Conservation (phyloP, 805 yeast genomes). For the Candida morakotiae region DNA sequence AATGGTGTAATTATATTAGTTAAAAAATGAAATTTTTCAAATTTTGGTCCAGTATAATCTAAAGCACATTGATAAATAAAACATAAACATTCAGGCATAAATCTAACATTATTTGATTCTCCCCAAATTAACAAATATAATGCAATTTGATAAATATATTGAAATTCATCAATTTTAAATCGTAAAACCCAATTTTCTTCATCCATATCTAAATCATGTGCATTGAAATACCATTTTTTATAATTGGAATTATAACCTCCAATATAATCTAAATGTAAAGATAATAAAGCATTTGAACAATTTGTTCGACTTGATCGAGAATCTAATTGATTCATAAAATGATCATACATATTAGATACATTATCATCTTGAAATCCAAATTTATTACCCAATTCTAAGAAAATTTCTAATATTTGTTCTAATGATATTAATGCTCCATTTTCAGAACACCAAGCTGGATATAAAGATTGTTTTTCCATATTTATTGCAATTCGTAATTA, state of each 20-base stretch:
- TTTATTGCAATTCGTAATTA: not conserved
- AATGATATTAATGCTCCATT: constrained; percentile 21
- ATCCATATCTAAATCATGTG: constrained; percentile 49
- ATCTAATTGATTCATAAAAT: constrained; percentile 74
- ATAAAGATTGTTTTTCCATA: constrained; percentile 4
- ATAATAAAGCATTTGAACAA: constrained; percentile 64
- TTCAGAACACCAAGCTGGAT: constrained; percentile 20
- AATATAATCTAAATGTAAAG: constrained; percentile 85
- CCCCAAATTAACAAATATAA: constrained; percentile 69
- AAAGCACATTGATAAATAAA: constrained; percentile 24
- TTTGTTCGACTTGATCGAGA: constrained; percentile 81
- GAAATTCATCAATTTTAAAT: constrained; percentile 53
- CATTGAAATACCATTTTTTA: constrained; percentile 89
- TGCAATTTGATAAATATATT: constrained; percentile 63
- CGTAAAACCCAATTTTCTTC: constrained; percentile 53
- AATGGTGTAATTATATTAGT: constrained; percentile 43
- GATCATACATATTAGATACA: constrained; percentile 75
- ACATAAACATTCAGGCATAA: constrained; percentile 41
- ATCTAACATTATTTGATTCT: constrained; percentile 64
- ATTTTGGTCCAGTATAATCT: constrained; percentile 4
- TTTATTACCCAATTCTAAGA: constrained; percentile 50
- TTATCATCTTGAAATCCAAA: constrained; percentile 88
- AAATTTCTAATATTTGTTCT: constrained; percentile 57
- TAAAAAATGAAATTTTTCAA: constrained; percentile 24
- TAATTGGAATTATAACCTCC: constrained; percentile 89